Conservation (phyloP, 108 stramenopile genomes). For the Nitzschia sp. region DNA sequence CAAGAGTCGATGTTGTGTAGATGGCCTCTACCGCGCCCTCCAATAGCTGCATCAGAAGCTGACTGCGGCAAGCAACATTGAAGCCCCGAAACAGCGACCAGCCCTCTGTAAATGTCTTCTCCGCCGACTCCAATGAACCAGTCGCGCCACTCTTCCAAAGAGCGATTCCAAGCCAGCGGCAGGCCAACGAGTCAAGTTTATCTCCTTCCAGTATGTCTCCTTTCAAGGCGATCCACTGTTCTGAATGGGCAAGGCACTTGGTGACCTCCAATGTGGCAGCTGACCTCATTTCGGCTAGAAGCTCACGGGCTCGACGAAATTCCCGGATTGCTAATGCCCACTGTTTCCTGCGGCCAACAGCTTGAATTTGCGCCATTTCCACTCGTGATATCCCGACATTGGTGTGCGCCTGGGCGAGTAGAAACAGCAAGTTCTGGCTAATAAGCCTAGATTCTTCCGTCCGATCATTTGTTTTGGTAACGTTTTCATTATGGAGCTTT, state of each 20-base stretch:
- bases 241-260: neutral
- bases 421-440: slow-evolving; percentile 27
- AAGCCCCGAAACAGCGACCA: slow-evolving; percentile 16
- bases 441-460: slow-evolving; percentile 21
- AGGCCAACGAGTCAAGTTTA: slow-evolving; percentile 38
- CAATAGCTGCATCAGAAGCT: neutral
- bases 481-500: slow-evolving; percentile 10
- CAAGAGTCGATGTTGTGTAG: slow-evolving; percentile 9
- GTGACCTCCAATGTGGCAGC: neutral
- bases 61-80: neutral
- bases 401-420: slow-evolving; percentile 40
- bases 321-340: neutral
- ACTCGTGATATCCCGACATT: slow-evolving; percentile 42
- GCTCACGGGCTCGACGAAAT: neutral
- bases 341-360: neutral
- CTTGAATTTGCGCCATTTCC: neutral
- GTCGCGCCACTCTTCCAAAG: slow-evolving; percentile 19
- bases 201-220: slow-evolving; percentile 24
- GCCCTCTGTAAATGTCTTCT: slow-evolving; percentile 16
- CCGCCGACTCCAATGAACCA: slow-evolving; percentile 18
- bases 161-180: slow-evolving; percentile 33
- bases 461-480: slow-evolving; percentile 3
- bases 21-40: slow-evolving; percentile 27
- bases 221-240: slow-evolving; percentile 3
- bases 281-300: neutral